Evolutionary conservation across 352 stramenopile genomes (phyloP).

Genomic region (Pseudoperonospora humuli): DNA sequence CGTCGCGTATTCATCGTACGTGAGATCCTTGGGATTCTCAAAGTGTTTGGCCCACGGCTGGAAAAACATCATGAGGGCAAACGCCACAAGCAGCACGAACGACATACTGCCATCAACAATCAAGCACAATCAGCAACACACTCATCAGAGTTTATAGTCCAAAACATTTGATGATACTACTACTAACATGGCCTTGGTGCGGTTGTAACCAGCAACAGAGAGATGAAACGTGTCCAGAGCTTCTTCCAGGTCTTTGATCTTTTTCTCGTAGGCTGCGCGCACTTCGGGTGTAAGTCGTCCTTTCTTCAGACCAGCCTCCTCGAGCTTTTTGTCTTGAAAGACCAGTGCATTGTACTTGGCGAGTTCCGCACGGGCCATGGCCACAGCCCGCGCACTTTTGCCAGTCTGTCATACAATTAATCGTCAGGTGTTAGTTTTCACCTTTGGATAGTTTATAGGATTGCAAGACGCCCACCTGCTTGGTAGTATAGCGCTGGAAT

Average conservation of each 20-base stretch:
- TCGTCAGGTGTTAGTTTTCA: too few species aligned
- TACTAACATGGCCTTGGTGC: slow-evolving; percentile 66
- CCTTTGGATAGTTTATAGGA: too few species aligned
- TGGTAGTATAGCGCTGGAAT: slow-evolving; percentile 83
- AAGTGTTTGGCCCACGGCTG: slow-evolving; percentile 58
- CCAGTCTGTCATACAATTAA: slow-evolving; percentile 31
- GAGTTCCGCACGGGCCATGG: slow-evolving; percentile 72
- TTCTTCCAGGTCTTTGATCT: slow-evolving; percentile 56
- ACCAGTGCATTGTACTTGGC: slow-evolving; percentile 71
- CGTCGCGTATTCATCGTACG: slow-evolving; percentile 21
- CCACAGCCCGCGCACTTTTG: slow-evolving; percentile 63
- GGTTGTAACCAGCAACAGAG: slow-evolving; percentile 70
- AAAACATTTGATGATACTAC: neutral
- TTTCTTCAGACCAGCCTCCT: slow-evolving; percentile 58
- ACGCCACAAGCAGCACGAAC: slow-evolving; percentile 40
- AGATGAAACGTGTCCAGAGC: slow-evolving; percentile 74
- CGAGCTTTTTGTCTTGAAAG: slow-evolving; percentile 83
- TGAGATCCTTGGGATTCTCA: slow-evolving; percentile 15
- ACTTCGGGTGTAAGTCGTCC: slow-evolving; percentile 46
- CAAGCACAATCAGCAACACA: neutral
- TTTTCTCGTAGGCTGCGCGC: slow-evolving; percentile 58
- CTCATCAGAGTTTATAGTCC: neutral
- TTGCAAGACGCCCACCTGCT: slow-evolving; percentile 59
- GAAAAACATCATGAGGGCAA: slow-evolving; percentile 66
- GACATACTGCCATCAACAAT: slow-evolving; percentile 15